phyloP scores from a whole-genome alignment of 2,329 filamentous ascomycete species.

The Penicillium thymicola region DNA sequence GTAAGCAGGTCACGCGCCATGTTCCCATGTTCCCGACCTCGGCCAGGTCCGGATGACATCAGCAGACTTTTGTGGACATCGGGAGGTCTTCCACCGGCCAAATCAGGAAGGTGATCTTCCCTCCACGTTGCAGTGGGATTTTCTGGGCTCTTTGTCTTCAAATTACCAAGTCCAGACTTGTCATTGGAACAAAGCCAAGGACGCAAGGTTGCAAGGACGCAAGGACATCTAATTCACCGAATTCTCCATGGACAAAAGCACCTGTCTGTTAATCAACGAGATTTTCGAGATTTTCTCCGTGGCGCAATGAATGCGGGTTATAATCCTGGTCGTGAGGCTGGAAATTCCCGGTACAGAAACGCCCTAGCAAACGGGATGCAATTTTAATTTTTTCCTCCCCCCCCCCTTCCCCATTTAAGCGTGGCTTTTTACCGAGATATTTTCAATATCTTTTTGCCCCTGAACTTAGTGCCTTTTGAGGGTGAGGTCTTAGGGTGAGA shows the following conservation, averaged over 20 bases:
- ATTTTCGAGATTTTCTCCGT: neutral
- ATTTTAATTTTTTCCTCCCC: neutral
- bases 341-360: neutral
- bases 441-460: neutral
- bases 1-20: neutral
- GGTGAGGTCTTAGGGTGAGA: neutral
- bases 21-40: neutral
- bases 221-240: neutral
- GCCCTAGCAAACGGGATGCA: neutral
- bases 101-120: neutral
- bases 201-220: neutral
- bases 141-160: neutral
- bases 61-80: neutral
- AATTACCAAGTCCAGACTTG: neutral
- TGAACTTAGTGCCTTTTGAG: neutral
- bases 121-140: neutral
- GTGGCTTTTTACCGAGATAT: neutral
- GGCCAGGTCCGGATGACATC: neutral
- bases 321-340: slow-evolving; percentile 1
- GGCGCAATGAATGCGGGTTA: neutral
- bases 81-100: neutral
- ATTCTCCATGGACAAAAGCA: neutral
- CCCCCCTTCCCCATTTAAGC: neutral
- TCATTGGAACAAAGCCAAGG: neutral
- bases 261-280: neutral